phyloP scores from a whole-genome alignment of 306 rosid genomes.

The Oemleria cerasiformis region DNA sequence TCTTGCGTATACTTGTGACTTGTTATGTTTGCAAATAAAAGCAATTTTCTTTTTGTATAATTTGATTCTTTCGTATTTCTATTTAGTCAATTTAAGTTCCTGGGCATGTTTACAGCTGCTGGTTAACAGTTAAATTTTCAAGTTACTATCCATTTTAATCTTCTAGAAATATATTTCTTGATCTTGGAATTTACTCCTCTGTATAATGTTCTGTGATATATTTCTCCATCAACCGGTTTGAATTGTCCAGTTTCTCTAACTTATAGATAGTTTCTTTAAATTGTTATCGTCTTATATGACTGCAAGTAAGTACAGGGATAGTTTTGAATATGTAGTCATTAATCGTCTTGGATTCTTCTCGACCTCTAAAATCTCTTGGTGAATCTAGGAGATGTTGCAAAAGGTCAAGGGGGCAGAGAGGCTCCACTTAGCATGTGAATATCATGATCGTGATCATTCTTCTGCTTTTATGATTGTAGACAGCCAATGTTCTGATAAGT shows the following conservation, averaged over 20 bases:
- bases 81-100: neutral
- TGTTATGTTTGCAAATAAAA: neutral
- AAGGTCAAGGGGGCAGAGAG: slow-evolving; percentile 60
- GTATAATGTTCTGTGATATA: slow-evolving; percentile 3
- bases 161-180: neutral
- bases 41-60: neutral
- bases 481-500: slow-evolving; percentile 39
- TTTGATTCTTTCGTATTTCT: neutral
- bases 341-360: slow-evolving; percentile 37
- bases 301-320: slow-evolving; percentile 16
- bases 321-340: slow-evolving; percentile 26
- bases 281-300: slow-evolving; percentile 18
- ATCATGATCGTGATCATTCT: slow-evolving; percentile 44
- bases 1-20: neutral
- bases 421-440: slow-evolving; percentile 49
- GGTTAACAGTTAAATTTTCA: slow-evolving; percentile 8
- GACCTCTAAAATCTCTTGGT: slow-evolving; percentile 42
- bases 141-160: slow-evolving; percentile 7
- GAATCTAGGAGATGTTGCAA: slow-evolving; percentile 55
- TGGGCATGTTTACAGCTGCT: neutral
- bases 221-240: neutral
- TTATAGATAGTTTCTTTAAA: slow-evolving; percentile 5
- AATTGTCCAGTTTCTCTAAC: neutral
- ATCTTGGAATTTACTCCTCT: neutral
- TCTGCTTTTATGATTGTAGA: slow-evolving; percentile 37